Evolutionary conservation across 345 rosid species (phyloP).

Genomic region (Gossypium thurberi): DNA sequence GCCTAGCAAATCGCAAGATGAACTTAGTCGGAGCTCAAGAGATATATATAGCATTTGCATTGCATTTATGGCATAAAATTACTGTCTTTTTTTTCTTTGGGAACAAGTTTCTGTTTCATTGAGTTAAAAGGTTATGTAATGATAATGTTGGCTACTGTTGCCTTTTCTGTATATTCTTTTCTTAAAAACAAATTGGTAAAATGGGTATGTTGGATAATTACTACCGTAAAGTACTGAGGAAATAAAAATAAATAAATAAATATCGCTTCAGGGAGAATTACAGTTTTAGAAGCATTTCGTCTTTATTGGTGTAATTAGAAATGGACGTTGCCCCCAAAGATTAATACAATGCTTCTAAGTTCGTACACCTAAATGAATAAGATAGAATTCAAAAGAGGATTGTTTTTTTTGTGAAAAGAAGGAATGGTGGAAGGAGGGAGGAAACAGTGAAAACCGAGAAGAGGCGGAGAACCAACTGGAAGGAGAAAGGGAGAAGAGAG

Average conservation of each 20-base stretch:
- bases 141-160: slow-evolving; percentile 30
- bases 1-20: not conserved
- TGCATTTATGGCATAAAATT: not conserved
- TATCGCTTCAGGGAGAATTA: accelerated
- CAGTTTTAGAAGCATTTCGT: too few relatives aligned
- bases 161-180: slow-evolving; percentile 16
- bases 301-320: too few relatives aligned
- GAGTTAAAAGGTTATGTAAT: slow-evolving; percentile 16
- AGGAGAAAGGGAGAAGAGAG: too few relatives aligned
- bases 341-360: accelerated
- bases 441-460: too few relatives aligned
- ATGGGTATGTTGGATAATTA: not conserved
- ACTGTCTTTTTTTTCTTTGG: slow-evolving; percentile 7
- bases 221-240: too few relatives aligned
- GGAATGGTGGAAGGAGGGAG: too few relatives aligned
- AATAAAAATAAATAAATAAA: too few relatives aligned
- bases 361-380: too few relatives aligned
- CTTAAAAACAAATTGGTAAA: not conserved
- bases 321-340: accelerated
- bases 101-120: slow-evolving; percentile 7
- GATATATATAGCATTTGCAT: not conserved
- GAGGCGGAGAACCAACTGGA: too few relatives aligned
- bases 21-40: not conserved
- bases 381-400: too few relatives aligned
- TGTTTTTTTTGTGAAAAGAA: too few relatives aligned